Conservation (phyloP, 2,329 filamentous ascomycete genomes). For the Stagonosporopsis cucurbitacearum region DNA sequence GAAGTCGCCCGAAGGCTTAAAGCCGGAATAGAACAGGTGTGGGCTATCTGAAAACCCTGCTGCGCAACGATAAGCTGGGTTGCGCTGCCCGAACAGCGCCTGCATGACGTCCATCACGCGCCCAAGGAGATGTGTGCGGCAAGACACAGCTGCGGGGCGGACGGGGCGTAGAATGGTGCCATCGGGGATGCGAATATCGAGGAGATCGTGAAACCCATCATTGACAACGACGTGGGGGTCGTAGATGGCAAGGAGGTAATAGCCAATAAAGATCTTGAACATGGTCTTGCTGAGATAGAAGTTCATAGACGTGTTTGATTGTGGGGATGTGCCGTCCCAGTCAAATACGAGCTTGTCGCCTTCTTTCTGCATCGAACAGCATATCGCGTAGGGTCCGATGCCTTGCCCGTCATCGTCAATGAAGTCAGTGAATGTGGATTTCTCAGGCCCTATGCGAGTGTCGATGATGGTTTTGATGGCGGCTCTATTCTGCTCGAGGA, state of each 20-base stretch:
- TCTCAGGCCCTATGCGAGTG: constrained; percentile 52
- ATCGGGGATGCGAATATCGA: constrained; percentile 56
- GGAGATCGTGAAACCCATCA: constrained; percentile 59
- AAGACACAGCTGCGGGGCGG: constrained; percentile 56
- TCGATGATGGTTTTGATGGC: constrained; percentile 57
- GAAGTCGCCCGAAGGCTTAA: constrained; percentile 57
- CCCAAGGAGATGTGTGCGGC: constrained; percentile 57
- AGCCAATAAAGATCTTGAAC: constrained; percentile 61
- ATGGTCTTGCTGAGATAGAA: constrained; percentile 58
- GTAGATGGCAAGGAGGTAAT: constrained; percentile 57
- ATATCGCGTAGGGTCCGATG: constrained; percentile 55
- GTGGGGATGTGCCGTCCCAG: constrained; percentile 58
- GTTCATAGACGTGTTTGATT: constrained; percentile 56
- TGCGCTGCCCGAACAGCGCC: constrained; percentile 57
- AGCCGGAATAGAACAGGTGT: constrained; percentile 60
- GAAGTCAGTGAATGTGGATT: constrained; percentile 57
- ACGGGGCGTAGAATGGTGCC: constrained; percentile 56
- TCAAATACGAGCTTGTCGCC: constrained; percentile 55
- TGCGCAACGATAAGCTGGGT: constrained; percentile 55
- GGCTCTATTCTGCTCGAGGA: constrained; percentile 53
- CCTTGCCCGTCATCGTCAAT: constrained; percentile 58
- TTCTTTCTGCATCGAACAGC: constrained; percentile 56
- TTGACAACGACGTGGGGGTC: constrained; percentile 59
- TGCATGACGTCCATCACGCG: constrained; percentile 59
- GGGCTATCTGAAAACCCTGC: constrained; percentile 60